phyloP scores from a whole-genome alignment of 768 basidiomycete genomes.

The Suillus lakei region DNA sequence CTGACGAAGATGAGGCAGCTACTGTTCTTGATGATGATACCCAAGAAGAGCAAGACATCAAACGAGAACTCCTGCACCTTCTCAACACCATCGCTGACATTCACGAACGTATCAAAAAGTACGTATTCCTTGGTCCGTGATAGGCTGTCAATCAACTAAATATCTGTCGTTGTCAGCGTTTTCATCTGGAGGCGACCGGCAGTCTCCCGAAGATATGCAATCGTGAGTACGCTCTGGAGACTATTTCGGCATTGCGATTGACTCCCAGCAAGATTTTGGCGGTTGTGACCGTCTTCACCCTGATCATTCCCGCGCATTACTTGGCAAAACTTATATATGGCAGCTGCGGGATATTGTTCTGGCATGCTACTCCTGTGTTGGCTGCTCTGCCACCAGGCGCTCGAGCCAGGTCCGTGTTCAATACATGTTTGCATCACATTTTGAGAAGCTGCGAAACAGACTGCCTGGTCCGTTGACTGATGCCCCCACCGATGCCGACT shows the following conservation, averaged over 20 bases:
- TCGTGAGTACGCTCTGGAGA: conserved; percentile 39
- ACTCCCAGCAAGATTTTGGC: conserved; percentile 39
- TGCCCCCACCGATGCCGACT: conserved; percentile 70
- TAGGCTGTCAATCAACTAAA: conserved; percentile 2
- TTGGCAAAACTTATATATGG: conserved; percentile 53
- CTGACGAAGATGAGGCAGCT: conserved; percentile 20
- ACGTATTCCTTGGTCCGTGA: conserved; percentile 18
- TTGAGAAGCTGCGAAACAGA: conserved; percentile 31
- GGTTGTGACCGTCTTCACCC: conserved; percentile 41
- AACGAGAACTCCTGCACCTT: conserved; percentile 43
- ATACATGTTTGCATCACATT: neutral
- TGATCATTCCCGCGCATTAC: conserved; percentile 54
- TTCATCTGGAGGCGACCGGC: conserved; percentile 67
- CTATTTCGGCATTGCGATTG: conserved; percentile 11
- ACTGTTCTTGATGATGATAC: conserved; percentile 41
- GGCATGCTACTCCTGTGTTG: conserved; percentile 67
- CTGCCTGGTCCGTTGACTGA: conserved; percentile 52
- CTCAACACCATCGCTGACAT: conserved; percentile 59
- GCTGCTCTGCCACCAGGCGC: conserved; percentile 52
- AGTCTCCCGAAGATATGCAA: conserved; percentile 52
- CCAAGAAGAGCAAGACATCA: conserved; percentile 46
- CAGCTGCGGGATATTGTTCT: conserved; percentile 56
- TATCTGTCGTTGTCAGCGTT: conserved; percentile 44
- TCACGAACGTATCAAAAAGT: conserved; percentile 72
- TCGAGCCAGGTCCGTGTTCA: conserved; percentile 45